Evolutionary conservation across 2,329 filamentous ascomycete genomes (phyloP).

Genomic region (Alternaria gansuensis): DNA sequence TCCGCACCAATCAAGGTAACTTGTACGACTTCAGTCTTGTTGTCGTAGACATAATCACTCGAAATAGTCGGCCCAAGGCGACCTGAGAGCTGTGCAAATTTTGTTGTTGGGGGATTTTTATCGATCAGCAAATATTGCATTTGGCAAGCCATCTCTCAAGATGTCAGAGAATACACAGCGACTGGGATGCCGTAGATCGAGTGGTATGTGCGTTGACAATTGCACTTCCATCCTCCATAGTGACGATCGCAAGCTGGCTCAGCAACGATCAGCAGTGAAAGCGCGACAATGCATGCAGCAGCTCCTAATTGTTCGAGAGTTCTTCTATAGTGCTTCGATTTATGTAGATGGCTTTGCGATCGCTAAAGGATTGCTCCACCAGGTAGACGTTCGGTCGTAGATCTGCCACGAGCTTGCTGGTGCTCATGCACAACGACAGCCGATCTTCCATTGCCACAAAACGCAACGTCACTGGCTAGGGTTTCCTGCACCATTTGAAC

Average conservation of each 20-base stretch:
- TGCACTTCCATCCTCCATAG: neutral
- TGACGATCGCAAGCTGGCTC: conserved; percentile 10
- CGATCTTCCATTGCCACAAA: conserved; percentile 28
- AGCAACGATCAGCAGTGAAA: conserved; percentile 8
- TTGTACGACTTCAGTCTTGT: conserved; percentile 2
- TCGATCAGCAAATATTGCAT: conserved; percentile 1
- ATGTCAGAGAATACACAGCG: conserved; percentile 7
- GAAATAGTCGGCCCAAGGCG: neutral
- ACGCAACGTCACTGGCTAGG: conserved; percentile 28
- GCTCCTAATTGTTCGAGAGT: conserved; percentile 10
- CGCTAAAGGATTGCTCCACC: conserved; percentile 9
- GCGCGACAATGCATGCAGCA: conserved; percentile 7
- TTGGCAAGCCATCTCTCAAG: neutral
- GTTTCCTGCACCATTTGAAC: conserved; percentile 4
- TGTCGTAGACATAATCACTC: neutral
- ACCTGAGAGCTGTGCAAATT: neutral
- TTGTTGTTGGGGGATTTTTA: conserved; percentile 5
- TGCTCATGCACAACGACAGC: conserved; percentile 23
- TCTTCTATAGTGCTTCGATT: conserved; percentile 32
- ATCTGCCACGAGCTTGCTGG: conserved; percentile 32
- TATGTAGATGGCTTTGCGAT: conserved; percentile 34
- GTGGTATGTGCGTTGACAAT: conserved; percentile 5
- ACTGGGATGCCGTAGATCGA: conserved; percentile 9
- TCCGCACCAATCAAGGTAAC: conserved; percentile 1
- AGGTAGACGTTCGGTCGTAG: conserved; percentile 18